These are phyloP conservation scores for Solanum bukasovii DNA, from an alignment of 257 asterid genomes.

Conservation along the genomic window DNA sequence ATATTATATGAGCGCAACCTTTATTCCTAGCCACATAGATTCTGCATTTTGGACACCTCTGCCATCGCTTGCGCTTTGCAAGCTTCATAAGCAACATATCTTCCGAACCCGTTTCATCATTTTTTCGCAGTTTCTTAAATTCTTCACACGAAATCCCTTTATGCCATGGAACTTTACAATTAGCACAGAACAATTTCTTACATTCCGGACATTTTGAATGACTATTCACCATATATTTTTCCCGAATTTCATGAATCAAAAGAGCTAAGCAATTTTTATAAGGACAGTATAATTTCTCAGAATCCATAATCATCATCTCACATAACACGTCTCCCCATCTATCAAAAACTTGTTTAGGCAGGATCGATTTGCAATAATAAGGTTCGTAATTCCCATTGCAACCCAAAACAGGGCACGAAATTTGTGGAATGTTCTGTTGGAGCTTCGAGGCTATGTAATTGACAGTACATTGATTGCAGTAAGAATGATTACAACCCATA, in stretches of 20 bases:
- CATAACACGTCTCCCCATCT: slow-evolving; percentile 70
- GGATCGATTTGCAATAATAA: slow-evolving; percentile 38
- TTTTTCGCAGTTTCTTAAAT: slow-evolving; percentile 32
- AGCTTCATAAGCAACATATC: slow-evolving; percentile 16
- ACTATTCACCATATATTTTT: not conserved
- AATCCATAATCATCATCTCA: slow-evolving; percentile 39
- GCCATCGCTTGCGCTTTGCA: slow-evolving; percentile 8
- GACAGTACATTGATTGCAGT: slow-evolving; percentile 17
- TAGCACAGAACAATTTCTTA: slow-evolving; percentile 43
- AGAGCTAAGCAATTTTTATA: slow-evolving; percentile 52
- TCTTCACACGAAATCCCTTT: slow-evolving; percentile 30
- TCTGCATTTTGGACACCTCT: slow-evolving; percentile 50
- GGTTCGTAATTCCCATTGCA: slow-evolving; percentile 50
- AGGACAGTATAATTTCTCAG: slow-evolving; percentile 59
- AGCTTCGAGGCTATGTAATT: slow-evolving; percentile 43
- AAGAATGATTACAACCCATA: not conserved
- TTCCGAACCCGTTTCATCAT: slow-evolving; percentile 5
- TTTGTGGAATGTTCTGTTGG: slow-evolving; percentile 21
- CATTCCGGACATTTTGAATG: slow-evolving; percentile 55
- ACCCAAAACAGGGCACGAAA: slow-evolving; percentile 39
- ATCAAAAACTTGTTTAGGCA: slow-evolving; percentile 47
- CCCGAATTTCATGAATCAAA: slow-evolving; percentile 24
- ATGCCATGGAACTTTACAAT: slow-evolving; percentile 72
- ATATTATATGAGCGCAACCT: slow-evolving; percentile 54
- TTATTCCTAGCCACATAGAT: slow-evolving; percentile 38